Base-by-base conservation (phyloP, 2,329 filamentous ascomycete species). In the Arthroderma sp. region DNA sequence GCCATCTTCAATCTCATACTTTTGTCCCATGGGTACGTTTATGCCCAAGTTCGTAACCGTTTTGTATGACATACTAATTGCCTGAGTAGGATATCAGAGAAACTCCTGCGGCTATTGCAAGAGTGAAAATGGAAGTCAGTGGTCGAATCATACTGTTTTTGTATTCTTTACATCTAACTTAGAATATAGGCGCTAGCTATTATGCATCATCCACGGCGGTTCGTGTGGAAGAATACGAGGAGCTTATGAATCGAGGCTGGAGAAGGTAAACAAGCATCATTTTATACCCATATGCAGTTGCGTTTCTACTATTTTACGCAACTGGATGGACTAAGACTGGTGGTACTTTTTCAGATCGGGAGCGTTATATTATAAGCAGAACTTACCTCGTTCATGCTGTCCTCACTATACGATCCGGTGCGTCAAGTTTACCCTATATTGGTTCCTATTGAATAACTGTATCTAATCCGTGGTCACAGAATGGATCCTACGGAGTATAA, bases 351-450 rank as follows among this genome's bases (percentile, higher is more conserved):
- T 43, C 41, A 70, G 69, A 51, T 71, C 69, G 34, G 69, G 69
- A 2, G 66, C 61, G 7, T 58, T 69, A 39, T 71, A 69, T 54
- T 72, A 72, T 54, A 71, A 70, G 53, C 69, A 66, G 51, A 69
- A 72, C 61, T 80, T 86, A 55, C 74, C 74, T 47, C 72, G 79
- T 46, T 84, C 86, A 50, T 98, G 91, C 58, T 98, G 91, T 62
- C 87, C 88, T 38, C 87, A 95, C 58, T 96, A 72, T 51, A 71
- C 69, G 8, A 60, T 72, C 50, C 66, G 68, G 65, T 68, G 48
- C 28, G 51, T 22, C 15, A 22, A 22, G 15, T 15, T 11, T 36
- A 10, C 36, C 29, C 30, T 40, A 67, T 65, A 41, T 58, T 71
- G 39, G 61, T 67, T 51, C 66, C 62, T 1, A 52, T 60, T 4